A percentile compares a stretch with the other conserved stretches of the same genome.
phyloP scores from a whole-genome alignment of 1,139 yeast species.

The Protomyces lactucae-debilis region DNA sequence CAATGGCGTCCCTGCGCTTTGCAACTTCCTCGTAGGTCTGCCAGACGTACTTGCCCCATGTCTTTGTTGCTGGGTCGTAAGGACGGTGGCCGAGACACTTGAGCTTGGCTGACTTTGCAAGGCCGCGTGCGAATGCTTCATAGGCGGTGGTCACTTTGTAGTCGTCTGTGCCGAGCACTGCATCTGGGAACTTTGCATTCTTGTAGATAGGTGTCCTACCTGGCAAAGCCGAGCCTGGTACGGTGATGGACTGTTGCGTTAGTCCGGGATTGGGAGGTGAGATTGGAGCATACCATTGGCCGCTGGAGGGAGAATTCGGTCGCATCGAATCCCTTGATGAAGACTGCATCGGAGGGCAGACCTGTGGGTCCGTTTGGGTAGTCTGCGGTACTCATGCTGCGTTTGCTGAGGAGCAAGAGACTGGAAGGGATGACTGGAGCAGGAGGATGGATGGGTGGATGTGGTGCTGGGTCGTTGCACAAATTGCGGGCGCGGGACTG shows the following conservation, averaged over 20 bases:
- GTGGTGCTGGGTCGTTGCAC: too few relatives aligned
- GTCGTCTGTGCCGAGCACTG: conserved; percentile 47
- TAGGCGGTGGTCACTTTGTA: conserved; percentile 51
- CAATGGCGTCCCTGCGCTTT: conserved; percentile 49
- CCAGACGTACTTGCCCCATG: conserved; percentile 48
- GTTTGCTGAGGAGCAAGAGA: too few relatives aligned
- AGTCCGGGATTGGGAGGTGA: not conserved
- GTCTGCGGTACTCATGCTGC: not conserved
- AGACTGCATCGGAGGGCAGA: conserved; percentile 8
- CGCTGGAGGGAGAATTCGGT: conserved; percentile 32
- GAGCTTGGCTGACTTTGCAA: conserved; percentile 40
- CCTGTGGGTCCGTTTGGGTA: not conserved
- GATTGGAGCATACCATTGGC: conserved; percentile 36
- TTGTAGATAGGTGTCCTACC: conserved; percentile 53
- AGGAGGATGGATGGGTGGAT: too few relatives aligned
- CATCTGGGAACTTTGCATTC: conserved; percentile 45
- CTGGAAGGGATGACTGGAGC: too few relatives aligned
- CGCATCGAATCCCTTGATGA: conserved; percentile 7
- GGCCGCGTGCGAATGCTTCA: conserved; percentile 48
- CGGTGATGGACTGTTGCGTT: conserved; percentile 36
- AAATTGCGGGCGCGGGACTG: too few relatives aligned
- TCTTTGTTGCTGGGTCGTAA: conserved; percentile 45
- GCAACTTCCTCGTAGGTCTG: conserved; percentile 46
- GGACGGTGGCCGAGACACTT: conserved; percentile 53
- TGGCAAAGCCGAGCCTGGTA: conserved; percentile 47